Evolutionary conservation across 2,329 filamentous ascomycete genomes (phyloP).

Genomic region (Ophiosphaerella herpotricha): DNA sequence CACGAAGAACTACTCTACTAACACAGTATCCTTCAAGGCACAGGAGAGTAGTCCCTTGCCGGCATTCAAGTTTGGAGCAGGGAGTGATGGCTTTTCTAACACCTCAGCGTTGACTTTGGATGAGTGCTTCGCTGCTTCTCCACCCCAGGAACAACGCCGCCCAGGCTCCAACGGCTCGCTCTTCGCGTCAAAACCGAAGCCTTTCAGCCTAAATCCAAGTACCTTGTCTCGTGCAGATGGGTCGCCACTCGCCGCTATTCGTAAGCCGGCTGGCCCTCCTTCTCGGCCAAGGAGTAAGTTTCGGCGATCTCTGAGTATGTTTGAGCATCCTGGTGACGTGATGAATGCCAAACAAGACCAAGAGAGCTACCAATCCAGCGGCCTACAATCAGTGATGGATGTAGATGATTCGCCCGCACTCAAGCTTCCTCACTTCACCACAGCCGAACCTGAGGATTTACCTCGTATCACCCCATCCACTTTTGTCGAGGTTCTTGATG

Average conservation of each 20-base stretch:
- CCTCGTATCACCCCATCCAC: conserved; percentile 84
- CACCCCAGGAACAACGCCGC: conserved; percentile 68
- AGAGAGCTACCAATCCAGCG: conserved; percentile 61
- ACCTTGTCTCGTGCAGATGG: conserved; percentile 65
- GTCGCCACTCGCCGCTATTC: conserved; percentile 71
- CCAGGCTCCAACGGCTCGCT: conserved; percentile 58
- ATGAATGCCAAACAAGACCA: conserved; percentile 72
- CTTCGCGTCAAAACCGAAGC: conserved; percentile 66
- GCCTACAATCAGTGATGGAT: conserved; percentile 78
- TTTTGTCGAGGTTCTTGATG: conserved; percentile 84
- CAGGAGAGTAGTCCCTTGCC: conserved; percentile 68
- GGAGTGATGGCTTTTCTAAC: conserved; percentile 55
- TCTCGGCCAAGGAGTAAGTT: conserved; percentile 75
- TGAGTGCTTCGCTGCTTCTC: conserved; percentile 81
- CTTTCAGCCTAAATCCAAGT: conserved; percentile 64
- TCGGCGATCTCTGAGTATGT: conserved; percentile 95
- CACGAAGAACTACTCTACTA: conserved; percentile 75
- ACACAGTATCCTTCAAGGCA: conserved; percentile 64
- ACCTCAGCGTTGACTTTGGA: conserved; percentile 70
- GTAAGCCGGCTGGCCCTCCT: conserved; percentile 68
- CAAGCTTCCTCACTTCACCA: conserved; percentile 81
- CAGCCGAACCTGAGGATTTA: conserved; percentile 81
- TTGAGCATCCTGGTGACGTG: conserved; percentile 86
- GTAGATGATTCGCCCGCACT: conserved; percentile 76
- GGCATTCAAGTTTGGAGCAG: conserved; percentile 74